Conservation (phyloP, 2,329 filamentous ascomycete genomes). For the Orbilia blumenaviensis region DNA sequence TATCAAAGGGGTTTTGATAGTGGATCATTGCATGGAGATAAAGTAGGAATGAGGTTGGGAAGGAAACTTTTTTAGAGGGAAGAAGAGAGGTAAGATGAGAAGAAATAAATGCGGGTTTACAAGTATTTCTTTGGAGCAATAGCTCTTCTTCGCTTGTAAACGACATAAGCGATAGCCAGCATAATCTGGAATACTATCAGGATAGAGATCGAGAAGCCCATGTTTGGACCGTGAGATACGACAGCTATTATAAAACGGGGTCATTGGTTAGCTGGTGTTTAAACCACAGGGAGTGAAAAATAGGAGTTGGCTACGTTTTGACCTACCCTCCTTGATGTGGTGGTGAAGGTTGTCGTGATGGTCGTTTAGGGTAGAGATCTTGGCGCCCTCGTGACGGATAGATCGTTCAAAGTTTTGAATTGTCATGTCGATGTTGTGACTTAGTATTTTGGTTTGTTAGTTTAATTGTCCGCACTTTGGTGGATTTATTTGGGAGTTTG, state of each 20-base stretch:
- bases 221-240: slow-evolving; percentile 66
- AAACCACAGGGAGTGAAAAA: background rate
- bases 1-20: background rate
- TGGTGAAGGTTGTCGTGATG: slow-evolving; percentile 44
- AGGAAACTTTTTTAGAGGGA: slow-evolving; percentile 1
- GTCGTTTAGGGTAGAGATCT: slow-evolving; percentile 31
- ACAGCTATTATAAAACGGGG: slow-evolving; percentile 62
- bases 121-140: slow-evolving; percentile 91
- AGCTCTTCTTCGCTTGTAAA: slow-evolving; percentile 81
- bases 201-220: slow-evolving; percentile 73
- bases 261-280: background rate
- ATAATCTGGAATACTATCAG: slow-evolving; percentile 79
- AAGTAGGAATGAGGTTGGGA: background rate
- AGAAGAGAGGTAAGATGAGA: background rate
- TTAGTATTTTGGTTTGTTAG: background rate
- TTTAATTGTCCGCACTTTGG: background rate
- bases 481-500: too few relatives aligned
- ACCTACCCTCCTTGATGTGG: slow-evolving; percentile 41
- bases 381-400: slow-evolving; percentile 41
- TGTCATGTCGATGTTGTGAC: slow-evolving; percentile 20
- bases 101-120: slow-evolving; percentile 61
- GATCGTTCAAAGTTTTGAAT: slow-evolving; percentile 39
- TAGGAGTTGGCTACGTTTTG: too few relatives aligned
- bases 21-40: background rate
- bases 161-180: slow-evolving; percentile 73